Evolutionary conservation across 2,329 filamentous ascomycete species (phyloP).

Genomic region (Venturiaceae sp.): DNA sequence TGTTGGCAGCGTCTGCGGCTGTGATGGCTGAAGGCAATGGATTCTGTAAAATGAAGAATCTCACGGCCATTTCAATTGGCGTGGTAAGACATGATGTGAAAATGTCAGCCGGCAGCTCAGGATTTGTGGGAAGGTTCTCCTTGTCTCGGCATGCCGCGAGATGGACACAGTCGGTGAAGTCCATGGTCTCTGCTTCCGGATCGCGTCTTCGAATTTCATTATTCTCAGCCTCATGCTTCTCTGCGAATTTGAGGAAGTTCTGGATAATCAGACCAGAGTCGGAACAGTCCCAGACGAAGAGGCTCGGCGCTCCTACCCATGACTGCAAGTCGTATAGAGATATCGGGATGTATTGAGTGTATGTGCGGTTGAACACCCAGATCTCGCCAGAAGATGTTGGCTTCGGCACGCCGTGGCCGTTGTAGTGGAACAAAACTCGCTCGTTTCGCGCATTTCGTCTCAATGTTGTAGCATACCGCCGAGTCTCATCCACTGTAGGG

Average conservation of each 20-base stretch:
- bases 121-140: constrained; percentile 91
- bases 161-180: constrained; percentile 81
- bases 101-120: constrained; percentile 82
- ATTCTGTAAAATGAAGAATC: constrained; percentile 94
- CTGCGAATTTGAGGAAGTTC: constrained; percentile 89
- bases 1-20: constrained; percentile 74
- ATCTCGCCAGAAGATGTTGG: constrained; percentile 94
- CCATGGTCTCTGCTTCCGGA: constrained; percentile 51
- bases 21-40: constrained; percentile 59
- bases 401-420: constrained; percentile 93
- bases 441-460: constrained; percentile 92
- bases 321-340: constrained; percentile 90
- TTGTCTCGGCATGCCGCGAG: constrained; percentile 83
- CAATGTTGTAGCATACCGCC: constrained; percentile 87
- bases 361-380: constrained; percentile 99
- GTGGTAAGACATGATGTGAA: constrained; percentile 96
- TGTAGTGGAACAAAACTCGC: constrained; percentile 95
- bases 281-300: constrained; percentile 97
- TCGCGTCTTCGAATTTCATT: constrained; percentile 66
- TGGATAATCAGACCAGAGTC: constrained; percentile 91
- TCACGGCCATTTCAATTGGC: constrained; percentile 92
- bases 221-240: constrained; percentile 90
- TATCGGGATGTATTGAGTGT: constrained; percentile 96
- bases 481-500: constrained; percentile 92
- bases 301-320: constrained; percentile 89